These are phyloP conservation scores for Capsicum pubescens DNA, from an alignment of 257 asterid genomes.

Conservation along the genomic window DNA sequence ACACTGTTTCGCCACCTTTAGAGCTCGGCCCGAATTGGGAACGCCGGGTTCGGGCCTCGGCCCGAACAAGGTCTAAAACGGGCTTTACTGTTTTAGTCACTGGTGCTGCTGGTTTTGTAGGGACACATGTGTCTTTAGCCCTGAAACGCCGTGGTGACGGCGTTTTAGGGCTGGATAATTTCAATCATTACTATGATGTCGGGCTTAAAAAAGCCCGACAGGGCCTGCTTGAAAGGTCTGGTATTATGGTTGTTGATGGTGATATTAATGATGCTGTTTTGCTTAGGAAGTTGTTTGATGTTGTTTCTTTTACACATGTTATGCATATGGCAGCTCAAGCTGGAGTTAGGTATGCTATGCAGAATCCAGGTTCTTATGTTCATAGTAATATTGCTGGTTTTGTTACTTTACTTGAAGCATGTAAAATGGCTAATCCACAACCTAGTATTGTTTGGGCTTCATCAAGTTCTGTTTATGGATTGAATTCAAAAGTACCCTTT, in stretches of 20 bases:
- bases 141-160: slow-evolving; percentile 78
- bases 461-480: slow-evolving; percentile 81
- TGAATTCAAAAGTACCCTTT: slow-evolving; percentile 82
- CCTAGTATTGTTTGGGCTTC: slow-evolving; percentile 86
- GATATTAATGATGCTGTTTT: slow-evolving; percentile 65
- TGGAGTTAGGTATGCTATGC: slow-evolving; percentile 84
- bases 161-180: slow-evolving; percentile 78
- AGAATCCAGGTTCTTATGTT: slow-evolving; percentile 68
- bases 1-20: not conserved
- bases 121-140: slow-evolving; percentile 65
- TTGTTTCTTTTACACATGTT: slow-evolving; percentile 67
- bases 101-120: slow-evolving; percentile 88
- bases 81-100: slow-evolving; percentile 73
- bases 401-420: slow-evolving; percentile 67
- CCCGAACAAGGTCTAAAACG: slow-evolving; percentile 52
- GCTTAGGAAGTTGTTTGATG: slow-evolving; percentile 55
- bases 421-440: slow-evolving; percentile 66
- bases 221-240: slow-evolving; percentile 53
- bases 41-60: slow-evolving; percentile 60
- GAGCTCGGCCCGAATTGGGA: slow-evolving; percentile 55
- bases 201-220: slow-evolving; percentile 81
- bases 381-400: slow-evolving; percentile 75
- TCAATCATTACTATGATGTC: slow-evolving; percentile 66
- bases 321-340: slow-evolving; percentile 95
- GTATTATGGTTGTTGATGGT: slow-evolving; percentile 60